phyloP scores from a whole-genome alignment of 768 basidiomycete species.

The Symmetrospora coprosmae region DNA sequence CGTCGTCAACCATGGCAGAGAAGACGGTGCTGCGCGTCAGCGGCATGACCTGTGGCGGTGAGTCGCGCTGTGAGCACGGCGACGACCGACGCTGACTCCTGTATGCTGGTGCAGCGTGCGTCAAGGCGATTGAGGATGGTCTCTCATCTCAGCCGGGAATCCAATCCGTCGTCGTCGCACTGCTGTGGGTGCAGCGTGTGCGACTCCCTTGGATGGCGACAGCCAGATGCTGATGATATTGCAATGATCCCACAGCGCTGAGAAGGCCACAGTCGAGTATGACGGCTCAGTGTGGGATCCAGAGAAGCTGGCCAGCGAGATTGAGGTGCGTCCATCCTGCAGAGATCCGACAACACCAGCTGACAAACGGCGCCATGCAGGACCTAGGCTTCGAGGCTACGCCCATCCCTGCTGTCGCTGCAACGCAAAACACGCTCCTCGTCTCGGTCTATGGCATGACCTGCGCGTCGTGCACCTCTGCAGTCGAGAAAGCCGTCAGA shows the following conservation, averaged over 20 bases:
- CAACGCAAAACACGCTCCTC: conserved; percentile 40
- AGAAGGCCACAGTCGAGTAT: conserved; percentile 80
- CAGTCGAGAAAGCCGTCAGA: conserved; percentile 53
- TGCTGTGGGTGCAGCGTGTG: conserved; percentile 44
- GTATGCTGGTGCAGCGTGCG: conserved; percentile 9
- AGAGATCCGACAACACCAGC: neutral
- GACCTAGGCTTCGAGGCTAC: conserved; percentile 86
- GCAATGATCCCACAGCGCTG: conserved; percentile 42
- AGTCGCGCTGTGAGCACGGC: neutral
- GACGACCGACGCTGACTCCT: neutral
- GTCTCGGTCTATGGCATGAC: conserved; percentile 85
- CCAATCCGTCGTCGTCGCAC: conserved; percentile 74
- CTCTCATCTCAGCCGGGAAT: conserved; percentile 77
- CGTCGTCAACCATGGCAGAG: conserved; percentile 1
- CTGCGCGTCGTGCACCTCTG: conserved; percentile 22
- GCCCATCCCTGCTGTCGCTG: conserved; percentile 49
- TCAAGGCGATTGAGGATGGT: conserved; percentile 69
- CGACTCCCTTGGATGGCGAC: too few species aligned
- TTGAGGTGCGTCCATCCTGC: conserved; percentile 43
- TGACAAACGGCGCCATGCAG: conserved; percentile 38
- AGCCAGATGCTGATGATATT: neutral
- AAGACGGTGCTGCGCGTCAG: conserved; percentile 49
- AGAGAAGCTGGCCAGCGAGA: conserved; percentile 52
- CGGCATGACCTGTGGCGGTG: conserved; percentile 56
- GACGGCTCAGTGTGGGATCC: conserved; percentile 66